Base-by-base conservation (phyloP, 73 alveolate genomes). In the Paramecium sonneborni region DNA sequence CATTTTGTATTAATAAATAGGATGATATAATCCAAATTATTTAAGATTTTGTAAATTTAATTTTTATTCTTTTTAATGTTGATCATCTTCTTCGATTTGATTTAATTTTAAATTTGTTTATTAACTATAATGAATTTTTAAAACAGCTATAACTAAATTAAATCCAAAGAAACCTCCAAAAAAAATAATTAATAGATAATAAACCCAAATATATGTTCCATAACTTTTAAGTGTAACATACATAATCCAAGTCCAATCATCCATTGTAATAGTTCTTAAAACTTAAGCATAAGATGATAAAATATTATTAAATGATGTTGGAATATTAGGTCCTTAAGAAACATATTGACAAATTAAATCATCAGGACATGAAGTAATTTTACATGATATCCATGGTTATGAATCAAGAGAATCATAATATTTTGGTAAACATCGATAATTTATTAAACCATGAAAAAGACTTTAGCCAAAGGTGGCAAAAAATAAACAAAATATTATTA, bases 231-330 rank as follows among this genome's bases (percentile, higher is more conserved):
- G 8, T 18, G 85, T 68, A 24, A 68, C 10, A 68, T 18, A 20
- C 85, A 68, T 68, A 7, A 28, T 23, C 12, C 20, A 18, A 68
- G 85, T 68, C 85, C 85, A 68, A 23, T 28, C 85, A 68, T 68
- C 85, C 85, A 68, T 68, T 20, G 85, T 68, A 9, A 20, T 28
- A 7, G 48, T 28, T 18, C 85, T 12, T 6, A 68, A 23, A 23
- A 68, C 48, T 68, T 68, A 23, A 23, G 55, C 85, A 68, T 10
- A 68, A 5, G 85, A 68, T 7, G 6, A 68, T 18, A 68, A 6
- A 7, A 68, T 18, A 68, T 68, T 68, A 68, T 68, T 68, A 68
- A 23, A 68, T 6, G 41, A 23, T 12, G 23, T 68, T 7, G 85
- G 85, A 7, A 68, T 12, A 7, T 20, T 23, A 24, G 48, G 55